Conservation (phyloP, 257 asterid genomes). For the Ajuga chamaepitys region DNA sequence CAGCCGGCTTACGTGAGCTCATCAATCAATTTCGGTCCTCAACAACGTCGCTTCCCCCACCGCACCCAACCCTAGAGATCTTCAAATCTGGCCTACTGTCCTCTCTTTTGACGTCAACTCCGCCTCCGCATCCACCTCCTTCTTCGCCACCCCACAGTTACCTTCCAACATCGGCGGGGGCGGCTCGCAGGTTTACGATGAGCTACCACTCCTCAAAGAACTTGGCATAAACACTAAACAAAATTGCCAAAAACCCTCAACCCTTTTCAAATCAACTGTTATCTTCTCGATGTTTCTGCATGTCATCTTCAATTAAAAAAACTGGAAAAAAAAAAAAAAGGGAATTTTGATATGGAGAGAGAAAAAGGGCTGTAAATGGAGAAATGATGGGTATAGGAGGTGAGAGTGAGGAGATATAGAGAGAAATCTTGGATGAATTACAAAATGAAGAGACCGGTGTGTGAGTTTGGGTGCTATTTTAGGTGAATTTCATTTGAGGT, state of each 20-base stretch:
- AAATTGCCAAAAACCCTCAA: constrained; percentile 71
- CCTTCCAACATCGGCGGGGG: constrained; percentile 40
- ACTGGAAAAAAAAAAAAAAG: constrained; percentile 79
- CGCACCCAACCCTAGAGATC: constrained; percentile 74
- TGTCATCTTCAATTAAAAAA: constrained; percentile 73
- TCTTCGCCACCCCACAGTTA: constrained; percentile 62
- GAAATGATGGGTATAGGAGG: too few relatives aligned
- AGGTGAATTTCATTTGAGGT: too few relatives aligned
- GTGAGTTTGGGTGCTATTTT: too few relatives aligned
- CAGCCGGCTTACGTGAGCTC: too few relatives aligned
- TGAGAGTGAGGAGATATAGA: too few relatives aligned
- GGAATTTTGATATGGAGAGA: constrained; percentile 80
- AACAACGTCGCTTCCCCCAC: constrained; percentile 80
- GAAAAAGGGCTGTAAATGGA: too few relatives aligned
- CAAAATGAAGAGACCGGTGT: too few relatives aligned
- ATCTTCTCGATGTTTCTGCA: constrained; percentile 75
- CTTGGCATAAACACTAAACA: constrained; percentile 89
- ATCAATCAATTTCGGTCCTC: constrained; percentile 36
- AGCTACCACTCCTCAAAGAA: constrained; percentile 85
- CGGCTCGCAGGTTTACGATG: constrained; percentile 54
- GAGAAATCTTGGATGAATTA: too few relatives aligned
- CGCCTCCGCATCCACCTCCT: constrained; percentile 67
- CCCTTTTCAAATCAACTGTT: constrained; percentile 56
- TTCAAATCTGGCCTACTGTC: constrained; percentile 62
- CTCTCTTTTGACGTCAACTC: constrained; percentile 78